These are phyloP conservation scores for Metarhizium humberi DNA, from an alignment of 2,329 filamentous ascomycete genomes.

Conservation along the genomic window DNA sequence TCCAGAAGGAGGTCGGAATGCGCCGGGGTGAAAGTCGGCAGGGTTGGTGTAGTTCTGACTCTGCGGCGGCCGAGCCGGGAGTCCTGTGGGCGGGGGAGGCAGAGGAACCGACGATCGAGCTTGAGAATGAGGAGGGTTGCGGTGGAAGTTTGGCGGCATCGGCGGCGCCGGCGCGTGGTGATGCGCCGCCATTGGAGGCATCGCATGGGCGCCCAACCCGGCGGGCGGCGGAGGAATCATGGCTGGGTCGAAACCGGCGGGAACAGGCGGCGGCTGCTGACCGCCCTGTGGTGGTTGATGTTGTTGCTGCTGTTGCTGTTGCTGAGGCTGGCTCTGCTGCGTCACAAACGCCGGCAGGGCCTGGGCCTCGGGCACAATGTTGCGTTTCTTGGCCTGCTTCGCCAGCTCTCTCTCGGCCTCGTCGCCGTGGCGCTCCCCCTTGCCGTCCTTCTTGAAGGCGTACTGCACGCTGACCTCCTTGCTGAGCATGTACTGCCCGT, in stretches of 20 bases:
- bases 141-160: slow-evolving; percentile 7
- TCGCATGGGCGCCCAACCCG: slow-evolving; percentile 28
- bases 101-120: slow-evolving; percentile 26
- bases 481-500: slow-evolving; percentile 93
- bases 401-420: slow-evolving; percentile 87
- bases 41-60: slow-evolving; percentile 37
- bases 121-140: slow-evolving; percentile 12
- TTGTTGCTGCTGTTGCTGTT: slow-evolving; percentile 13
- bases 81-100: slow-evolving; percentile 38
- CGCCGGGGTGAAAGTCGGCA: slow-evolving; percentile 37
- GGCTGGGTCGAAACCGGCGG: slow-evolving; percentile 26
- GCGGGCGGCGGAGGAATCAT: slow-evolving; percentile 24
- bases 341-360: slow-evolving; percentile 68
- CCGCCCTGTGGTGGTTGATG: slow-evolving; percentile 11
- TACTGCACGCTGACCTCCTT: slow-evolving; percentile 96
- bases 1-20: slow-evolving; percentile 29
- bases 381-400: slow-evolving; percentile 86
- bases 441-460: slow-evolving; percentile 98
- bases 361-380: slow-evolving; percentile 74
- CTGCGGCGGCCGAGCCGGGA: slow-evolving; percentile 40
- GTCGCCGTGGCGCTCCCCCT: slow-evolving; percentile 92
- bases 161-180: slow-evolving; percentile 23
- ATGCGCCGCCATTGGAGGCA: slow-evolving; percentile 21
- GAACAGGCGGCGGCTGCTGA: slow-evolving; percentile 12
- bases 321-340: slow-evolving; percentile 12